A percentile compares a stretch with the other conserved stretches of the same genome.
Conservation (phyloP, 192 early-diverging fungal genomes). For the Backusella australiensis region DNA sequence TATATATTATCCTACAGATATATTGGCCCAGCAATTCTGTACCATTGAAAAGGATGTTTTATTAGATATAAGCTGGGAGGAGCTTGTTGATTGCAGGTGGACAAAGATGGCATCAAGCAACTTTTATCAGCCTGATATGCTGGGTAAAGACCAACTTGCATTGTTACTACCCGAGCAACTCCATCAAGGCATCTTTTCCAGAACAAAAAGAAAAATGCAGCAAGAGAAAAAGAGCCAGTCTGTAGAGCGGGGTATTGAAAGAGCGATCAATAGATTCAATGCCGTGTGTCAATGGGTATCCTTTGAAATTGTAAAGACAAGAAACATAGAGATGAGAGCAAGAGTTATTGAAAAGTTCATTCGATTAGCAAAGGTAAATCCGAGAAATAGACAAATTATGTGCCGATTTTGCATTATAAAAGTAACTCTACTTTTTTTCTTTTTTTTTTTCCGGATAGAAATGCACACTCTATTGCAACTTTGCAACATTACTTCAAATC, state of each 20-base stretch:
- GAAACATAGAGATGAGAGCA: constrained; percentile 42
- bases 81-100: constrained; percentile 51
- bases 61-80: constrained; percentile 50
- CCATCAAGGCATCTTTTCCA: constrained; percentile 1
- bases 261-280: constrained; percentile 40
- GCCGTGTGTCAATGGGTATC: constrained; percentile 56
- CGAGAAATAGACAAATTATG: not conserved
- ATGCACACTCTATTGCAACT: constrained; percentile 57
- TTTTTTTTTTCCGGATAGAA: constrained; percentile 35
- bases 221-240: not conserved
- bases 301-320: constrained; percentile 48
- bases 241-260: constrained; percentile 23
- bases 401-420: not conserved
- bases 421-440: not conserved
- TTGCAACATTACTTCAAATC: constrained; percentile 58
- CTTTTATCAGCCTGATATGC: not conserved
- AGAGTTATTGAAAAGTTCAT: constrained; percentile 63
- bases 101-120: constrained; percentile 38
- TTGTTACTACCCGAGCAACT: not conserved
- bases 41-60: constrained; percentile 51
- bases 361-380: constrained; percentile 51
- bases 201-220: not conserved
- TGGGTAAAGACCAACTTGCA: not conserved
- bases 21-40: constrained; percentile 58
- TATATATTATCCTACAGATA: not conserved